These are phyloP conservation scores for Cnidoscolus chayamansa DNA, from an alignment of 441 rosid genomes.

Conservation along the genomic window DNA sequence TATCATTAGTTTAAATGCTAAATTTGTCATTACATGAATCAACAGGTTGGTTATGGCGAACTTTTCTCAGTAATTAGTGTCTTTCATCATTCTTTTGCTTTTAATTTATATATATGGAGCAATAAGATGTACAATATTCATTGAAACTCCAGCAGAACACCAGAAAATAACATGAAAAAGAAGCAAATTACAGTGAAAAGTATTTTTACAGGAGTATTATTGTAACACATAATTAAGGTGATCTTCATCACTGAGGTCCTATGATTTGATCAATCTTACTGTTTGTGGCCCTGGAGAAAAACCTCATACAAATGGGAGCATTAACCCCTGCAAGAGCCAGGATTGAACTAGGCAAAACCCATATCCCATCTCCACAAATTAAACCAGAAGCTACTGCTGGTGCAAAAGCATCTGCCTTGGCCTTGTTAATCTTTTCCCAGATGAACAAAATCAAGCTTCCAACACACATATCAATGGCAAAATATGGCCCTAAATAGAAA, in stretches of 20 bases:
- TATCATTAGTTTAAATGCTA: no score
- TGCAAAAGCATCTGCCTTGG: conserved; percentile 21
- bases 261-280: conserved; percentile 5
- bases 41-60: no score
- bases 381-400: conserved; percentile 21
- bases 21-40: no score
- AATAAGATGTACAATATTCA: not conserved
- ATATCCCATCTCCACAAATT: conserved; percentile 22
- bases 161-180: not conserved
- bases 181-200: not conserved
- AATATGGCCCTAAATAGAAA: conserved; percentile 18
- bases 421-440: conserved; percentile 15
- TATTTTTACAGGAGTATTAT: not conserved
- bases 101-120: no score
- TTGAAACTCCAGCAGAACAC: not conserved
- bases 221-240: no score
- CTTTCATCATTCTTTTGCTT: no score
- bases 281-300: conserved; percentile 9
- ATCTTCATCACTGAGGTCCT: conserved; percentile 4
- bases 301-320: conserved; percentile 20
- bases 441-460: conserved; percentile 19
- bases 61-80: no score
- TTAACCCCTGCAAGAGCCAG: conserved; percentile 18
- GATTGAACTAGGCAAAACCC: conserved; percentile 19
- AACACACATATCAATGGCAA: conserved; percentile 19